phyloP scores from a whole-genome alignment of 495 filamentous ascomycete species.

The Penicillium tannophilum region DNA sequence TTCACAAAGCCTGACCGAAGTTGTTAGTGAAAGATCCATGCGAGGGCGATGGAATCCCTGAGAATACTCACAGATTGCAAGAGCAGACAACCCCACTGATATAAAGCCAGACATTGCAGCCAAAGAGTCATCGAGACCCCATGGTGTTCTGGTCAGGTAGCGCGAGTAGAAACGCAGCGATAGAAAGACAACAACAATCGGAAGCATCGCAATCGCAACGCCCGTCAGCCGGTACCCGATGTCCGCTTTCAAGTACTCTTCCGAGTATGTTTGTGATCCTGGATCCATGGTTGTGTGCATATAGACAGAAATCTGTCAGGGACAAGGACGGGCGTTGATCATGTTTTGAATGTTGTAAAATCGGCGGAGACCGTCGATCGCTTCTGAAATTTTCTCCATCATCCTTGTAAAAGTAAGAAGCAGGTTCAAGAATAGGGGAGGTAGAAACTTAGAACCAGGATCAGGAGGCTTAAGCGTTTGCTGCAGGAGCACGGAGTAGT shows the following conservation, averaged over 20 bases:
- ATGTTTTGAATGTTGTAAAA: not conserved
- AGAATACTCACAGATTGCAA: constrained; percentile 1
- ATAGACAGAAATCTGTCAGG: not conserved
- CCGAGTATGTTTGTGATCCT: not conserved
- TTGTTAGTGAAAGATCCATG: not conserved
- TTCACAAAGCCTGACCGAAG: not conserved
- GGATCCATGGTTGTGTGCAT: not conserved
- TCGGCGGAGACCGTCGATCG: not conserved
- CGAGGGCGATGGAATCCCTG: not conserved
- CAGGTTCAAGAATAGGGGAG: not conserved
- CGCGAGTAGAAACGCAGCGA: not conserved
- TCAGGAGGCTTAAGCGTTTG: not conserved
- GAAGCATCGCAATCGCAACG: not conserved
- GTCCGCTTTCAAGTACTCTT: not conserved
- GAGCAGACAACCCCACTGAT: constrained; percentile 1
- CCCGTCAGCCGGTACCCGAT: not conserved
- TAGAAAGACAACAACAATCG: not conserved
- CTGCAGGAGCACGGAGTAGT: not conserved
- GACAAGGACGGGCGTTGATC: not conserved
- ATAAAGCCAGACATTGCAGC: not conserved
- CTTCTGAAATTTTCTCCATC: not conserved
- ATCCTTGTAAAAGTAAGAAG: not conserved
- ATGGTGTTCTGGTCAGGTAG: not conserved
- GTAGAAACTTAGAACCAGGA: not conserved
- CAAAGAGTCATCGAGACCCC: not conserved